Percentiles rank a stretch among this genome's conserved stretches.
Conservation (phyloP, 2,329 filamentous ascomycete genomes). For the Colletotrichum tropicicola region DNA sequence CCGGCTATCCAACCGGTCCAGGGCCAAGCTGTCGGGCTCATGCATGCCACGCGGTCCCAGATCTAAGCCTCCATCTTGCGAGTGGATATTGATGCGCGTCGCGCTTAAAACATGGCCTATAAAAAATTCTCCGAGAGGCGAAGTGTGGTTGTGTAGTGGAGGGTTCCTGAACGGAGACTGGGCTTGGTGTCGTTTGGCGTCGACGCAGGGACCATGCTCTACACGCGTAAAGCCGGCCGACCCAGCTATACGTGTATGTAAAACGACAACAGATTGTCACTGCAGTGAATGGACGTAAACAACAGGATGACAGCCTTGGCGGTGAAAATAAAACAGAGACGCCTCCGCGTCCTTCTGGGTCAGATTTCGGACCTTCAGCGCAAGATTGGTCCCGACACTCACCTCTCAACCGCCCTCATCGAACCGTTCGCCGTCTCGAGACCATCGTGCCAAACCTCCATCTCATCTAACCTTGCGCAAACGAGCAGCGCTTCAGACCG, state of each 20-base stretch:
- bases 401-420: background rate
- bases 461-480: background rate
- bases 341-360: background rate
- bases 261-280: background rate
- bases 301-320: background rate
- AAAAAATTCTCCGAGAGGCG: background rate
- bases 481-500: no score
- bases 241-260: background rate
- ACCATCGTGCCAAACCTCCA: background rate
- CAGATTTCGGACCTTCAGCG: background rate
- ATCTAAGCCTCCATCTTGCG: background rate
- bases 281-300: background rate
- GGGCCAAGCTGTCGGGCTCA: background rate
- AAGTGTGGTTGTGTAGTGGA: background rate
- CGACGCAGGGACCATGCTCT: background rate
- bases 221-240: slow-evolving; percentile 1
- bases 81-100: background rate
- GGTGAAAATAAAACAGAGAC: background rate
- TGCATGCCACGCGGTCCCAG: slow-evolving; percentile 5
- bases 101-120: background rate
- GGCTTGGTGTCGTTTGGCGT: background rate
- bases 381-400: background rate
- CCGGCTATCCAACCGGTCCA: background rate
- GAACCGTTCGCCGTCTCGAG: background rate
- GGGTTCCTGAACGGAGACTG: background rate